Evolutionary conservation across 768 basidiomycete genomes (phyloP), one percentile per base, ranked within the genome.

Genomic region (Amanita subjunquillea): DNA sequence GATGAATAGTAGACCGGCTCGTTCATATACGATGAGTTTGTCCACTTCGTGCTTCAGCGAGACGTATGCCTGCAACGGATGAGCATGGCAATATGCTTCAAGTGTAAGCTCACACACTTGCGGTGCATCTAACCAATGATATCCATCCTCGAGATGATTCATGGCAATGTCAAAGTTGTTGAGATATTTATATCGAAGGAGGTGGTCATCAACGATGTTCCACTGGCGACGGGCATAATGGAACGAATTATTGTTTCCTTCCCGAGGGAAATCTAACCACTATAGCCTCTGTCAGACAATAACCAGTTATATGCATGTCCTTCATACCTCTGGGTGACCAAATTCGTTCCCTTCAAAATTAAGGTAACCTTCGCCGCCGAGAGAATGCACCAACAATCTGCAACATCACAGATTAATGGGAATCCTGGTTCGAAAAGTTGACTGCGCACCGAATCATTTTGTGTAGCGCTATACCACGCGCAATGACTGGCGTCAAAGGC

Each of bases 251-350:
- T 81, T 78, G 64, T 99, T 99, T 17, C 96, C 96, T 59, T 82
- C 90, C 29, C 96, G 87, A 39, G 96, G 96, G 71, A 99, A 99
- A 68, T 99, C 96, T 60, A 99, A 91, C 96, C 96, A 99, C 83
- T 91, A 40, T 3, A 36, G 41, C n/a, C 15, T 38, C 60, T 37
- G 56, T 45, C 23, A 51, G 12, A 50, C 36, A 23, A 43, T 6
- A 12, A 5, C 13, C 12, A 6, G 3, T 17, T n/a, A 38, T 27
- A 49, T 20, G 40, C 17, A 37, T 40, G 37, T n/a, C 41, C 44
- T 20, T 63, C 72, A 43, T 56, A 85, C 91, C 73, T 99, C 95
- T 9, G 95, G 95, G 66, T 99, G 95, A 40, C 95, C 95, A 63
- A 99, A 99, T 63, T 99, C 95, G 57, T 97, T 98, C 30, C 91